Evolutionary conservation across 129 eudicot genomes (phyloP).

Genomic region (Ambrosia trifida): DNA sequence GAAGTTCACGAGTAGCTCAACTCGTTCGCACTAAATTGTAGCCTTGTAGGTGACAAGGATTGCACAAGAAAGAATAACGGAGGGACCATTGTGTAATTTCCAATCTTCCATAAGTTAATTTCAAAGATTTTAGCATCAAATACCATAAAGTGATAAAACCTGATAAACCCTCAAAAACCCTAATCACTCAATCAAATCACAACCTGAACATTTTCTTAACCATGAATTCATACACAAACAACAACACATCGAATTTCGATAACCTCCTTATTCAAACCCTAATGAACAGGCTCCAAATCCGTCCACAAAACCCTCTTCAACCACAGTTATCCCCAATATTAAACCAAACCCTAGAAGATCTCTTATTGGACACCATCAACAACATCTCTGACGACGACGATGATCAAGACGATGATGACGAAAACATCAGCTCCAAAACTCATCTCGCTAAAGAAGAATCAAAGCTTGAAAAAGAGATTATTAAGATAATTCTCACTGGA

Average conservation of each 20-base stretch:
- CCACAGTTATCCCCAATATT: constrained; percentile 38
- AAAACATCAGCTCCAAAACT: constrained; percentile 29
- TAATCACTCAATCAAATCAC: background rate
- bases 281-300: constrained; percentile 70
- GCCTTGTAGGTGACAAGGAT: background rate
- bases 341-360: constrained; percentile 66
- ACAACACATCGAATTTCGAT: constrained; percentile 55
- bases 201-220: background rate
- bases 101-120: background rate
- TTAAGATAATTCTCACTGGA: constrained; percentile 55
- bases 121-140: background rate
- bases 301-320: constrained; percentile 45
- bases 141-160: constrained; percentile 2
- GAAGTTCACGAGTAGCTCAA: too few species aligned
- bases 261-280: constrained; percentile 82
- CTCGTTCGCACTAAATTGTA: too few species aligned
- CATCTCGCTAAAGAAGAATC: constrained; percentile 78
- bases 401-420: constrained; percentile 43
- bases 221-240: constrained; percentile 46
- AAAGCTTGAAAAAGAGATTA: constrained; percentile 71
- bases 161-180: constrained; percentile 47
- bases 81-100: constrained; percentile 3
- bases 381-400: constrained; percentile 46
- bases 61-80: background rate
- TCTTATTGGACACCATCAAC: constrained; percentile 57